A percentile compares a stretch with the other conserved stretches of the same genome.
Conservation (phyloP, 768 basidiomycete species). For the Coprinopsis strossmayeri region DNA sequence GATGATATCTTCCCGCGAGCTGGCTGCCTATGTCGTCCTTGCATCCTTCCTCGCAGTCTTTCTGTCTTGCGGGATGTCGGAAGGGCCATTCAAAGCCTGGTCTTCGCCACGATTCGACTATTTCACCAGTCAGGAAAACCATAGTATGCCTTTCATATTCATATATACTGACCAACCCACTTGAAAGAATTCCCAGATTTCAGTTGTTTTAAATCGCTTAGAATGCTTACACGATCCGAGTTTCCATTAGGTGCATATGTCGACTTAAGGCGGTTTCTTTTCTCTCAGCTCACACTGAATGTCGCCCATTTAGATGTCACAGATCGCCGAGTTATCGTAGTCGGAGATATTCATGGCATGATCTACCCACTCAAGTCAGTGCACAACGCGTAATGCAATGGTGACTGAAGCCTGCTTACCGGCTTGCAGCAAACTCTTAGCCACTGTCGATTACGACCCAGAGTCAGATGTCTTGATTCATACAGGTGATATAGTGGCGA, state of each 20-base stretch:
- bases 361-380: slow-evolving; percentile 57
- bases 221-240: slow-evolving; percentile 36
- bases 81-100: not conserved
- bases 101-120: too few species aligned
- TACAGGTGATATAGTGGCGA: slow-evolving; percentile 78
- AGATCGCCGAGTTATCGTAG: slow-evolving; percentile 55
- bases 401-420: not conserved
- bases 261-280: not conserved
- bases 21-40: slow-evolving; percentile 2
- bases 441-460: slow-evolving; percentile 52
- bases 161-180: too few species aligned
- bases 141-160: too few species aligned
- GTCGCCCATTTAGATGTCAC: slow-evolving; percentile 37
- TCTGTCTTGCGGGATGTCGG: slow-evolving; percentile 1
- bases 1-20: slow-evolving; percentile 6
- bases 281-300: not conserved
- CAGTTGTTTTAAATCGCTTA: slow-evolving; percentile 35
- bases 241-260: slow-evolving; percentile 48
- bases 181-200: slow-evolving; percentile 40
- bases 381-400: not conserved
- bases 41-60: slow-evolving; percentile 7
- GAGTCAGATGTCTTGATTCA: slow-evolving; percentile 67
- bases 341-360: slow-evolving; percentile 92
- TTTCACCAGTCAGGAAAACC: too few species aligned
- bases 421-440: slow-evolving; percentile 51